Evolutionary conservation across 1,284 basidiomycete genomes (phyloP).

Genomic region (Stereum hirsutum): DNA sequence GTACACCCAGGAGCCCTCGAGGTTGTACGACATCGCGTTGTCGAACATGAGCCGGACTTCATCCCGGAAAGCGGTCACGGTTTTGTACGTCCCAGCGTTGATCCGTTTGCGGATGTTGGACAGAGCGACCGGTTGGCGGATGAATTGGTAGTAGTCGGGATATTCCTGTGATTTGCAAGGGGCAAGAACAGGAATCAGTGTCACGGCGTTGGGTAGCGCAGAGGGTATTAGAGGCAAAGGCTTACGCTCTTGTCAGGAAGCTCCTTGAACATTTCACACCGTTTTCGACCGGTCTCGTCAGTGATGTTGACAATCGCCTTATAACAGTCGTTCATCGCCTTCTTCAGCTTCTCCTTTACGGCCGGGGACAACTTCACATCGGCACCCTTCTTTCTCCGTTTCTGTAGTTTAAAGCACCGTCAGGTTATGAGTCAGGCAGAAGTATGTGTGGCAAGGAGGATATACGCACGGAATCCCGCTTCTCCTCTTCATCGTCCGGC

Average conservation of each 20-base stretch:
- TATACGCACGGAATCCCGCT: slow-evolving; percentile 45
- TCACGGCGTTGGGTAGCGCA: neutral
- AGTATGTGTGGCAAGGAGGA: no score
- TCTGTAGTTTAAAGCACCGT: slow-evolving; percentile 32
- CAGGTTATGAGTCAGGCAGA: no score
- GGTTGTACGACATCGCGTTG: slow-evolving; percentile 89
- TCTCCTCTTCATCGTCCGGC: slow-evolving; percentile 60
- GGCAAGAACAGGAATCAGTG: slow-evolving; percentile 8
- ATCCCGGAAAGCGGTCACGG: slow-evolving; percentile 61
- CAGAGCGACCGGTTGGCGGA: slow-evolving; percentile 75
- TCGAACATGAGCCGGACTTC: slow-evolving; percentile 90
- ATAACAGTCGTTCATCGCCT: slow-evolving; percentile 74
- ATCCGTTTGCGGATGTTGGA: slow-evolving; percentile 82
- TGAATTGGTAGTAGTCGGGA: slow-evolving; percentile 77
- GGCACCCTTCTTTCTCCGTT: slow-evolving; percentile 66
- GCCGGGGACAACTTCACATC: slow-evolving; percentile 41
- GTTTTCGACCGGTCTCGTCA: slow-evolving; percentile 66
- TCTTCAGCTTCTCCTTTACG: slow-evolving; percentile 74
- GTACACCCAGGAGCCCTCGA: slow-evolving; percentile 88
- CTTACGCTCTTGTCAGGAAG: slow-evolving; percentile 67
- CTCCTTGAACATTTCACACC: slow-evolving; percentile 79
- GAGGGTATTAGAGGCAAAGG: slow-evolving; percentile 6
- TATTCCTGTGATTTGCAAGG: slow-evolving; percentile 48
- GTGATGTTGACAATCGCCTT: slow-evolving; percentile 72
- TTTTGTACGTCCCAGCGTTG: slow-evolving; percentile 68